Evolutionary conservation across 129 eudicot genomes (phyloP), one percentile per base, ranked within the genome.

Genomic region (Tanacetum coccineum): DNA sequence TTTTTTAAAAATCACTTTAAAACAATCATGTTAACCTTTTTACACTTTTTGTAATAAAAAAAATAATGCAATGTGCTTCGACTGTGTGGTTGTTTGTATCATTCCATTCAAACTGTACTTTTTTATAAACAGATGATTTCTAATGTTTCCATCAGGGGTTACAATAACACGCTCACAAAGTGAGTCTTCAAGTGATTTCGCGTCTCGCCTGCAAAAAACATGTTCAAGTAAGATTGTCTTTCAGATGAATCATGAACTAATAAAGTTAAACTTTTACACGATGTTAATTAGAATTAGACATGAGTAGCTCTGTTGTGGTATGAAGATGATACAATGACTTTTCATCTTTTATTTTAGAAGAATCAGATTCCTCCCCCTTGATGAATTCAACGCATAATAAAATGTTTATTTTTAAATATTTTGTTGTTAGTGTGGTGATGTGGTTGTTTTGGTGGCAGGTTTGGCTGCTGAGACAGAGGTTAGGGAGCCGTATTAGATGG

Each of bases 61-160:
- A 4, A 28, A 28, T 28, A 6, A 28, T 30, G 36, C 36, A 30
- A 4, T 30, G 36, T 30, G 36, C 36, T 30, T 30, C 7, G 5
- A 30, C 7, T 30, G 36, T 30, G 4, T 30, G 36, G 36, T 30
- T 30, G 7, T 30, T 30, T 30, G 36, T 30, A 30, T 30, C 36
- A 30, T 30, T 30, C 7, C 36, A 30, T 30, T 30, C 36, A 30
- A 30, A 28, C 32, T 28, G 32, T 6, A 28, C 4, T 4, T 4
- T 28, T n/a, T n/a, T n/a, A n/a, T n/a, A n/a, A n/a, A n/a, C n/a
- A n/a, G n/a, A n/a, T n/a, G 87, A 91, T 60, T 94, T 52, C 95
- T 94, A 53, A 94, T 89, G 82, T 85, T 90, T 62, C 96, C 99
- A 66, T 94, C 99, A 17, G 99, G 99, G 60, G 99, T 94, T 68